Evolutionary conservation across 805 yeast genomes (phyloP).

Genomic region (Metschnikowia koreensis): DNA sequence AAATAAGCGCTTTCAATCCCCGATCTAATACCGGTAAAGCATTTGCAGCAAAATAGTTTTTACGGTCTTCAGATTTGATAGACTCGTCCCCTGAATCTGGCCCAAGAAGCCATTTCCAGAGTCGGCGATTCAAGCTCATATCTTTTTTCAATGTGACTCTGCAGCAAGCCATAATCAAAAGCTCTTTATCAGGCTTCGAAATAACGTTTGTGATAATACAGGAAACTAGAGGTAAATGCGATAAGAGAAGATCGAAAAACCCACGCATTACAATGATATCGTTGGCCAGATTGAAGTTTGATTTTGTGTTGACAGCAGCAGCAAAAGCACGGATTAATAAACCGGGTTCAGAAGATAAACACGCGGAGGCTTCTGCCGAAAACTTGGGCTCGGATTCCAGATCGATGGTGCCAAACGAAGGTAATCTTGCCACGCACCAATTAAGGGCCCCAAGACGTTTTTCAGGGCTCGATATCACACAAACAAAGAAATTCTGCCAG

Average conservation of each 20-base stretch:
- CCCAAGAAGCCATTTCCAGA: constrained; percentile 92
- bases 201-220: constrained; percentile 50
- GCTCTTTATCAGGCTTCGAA: constrained; percentile 51
- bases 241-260: constrained; percentile 73
- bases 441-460: constrained; percentile 79
- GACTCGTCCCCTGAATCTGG: constrained; percentile 46
- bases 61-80: constrained; percentile 20
- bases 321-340: constrained; percentile 72
- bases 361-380: constrained; percentile 42
- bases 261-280: constrained; percentile 81
- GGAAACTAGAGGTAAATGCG: constrained; percentile 65
- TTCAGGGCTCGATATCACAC: constrained; percentile 76
- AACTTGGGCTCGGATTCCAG: constrained; percentile 11
- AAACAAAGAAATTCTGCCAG: constrained; percentile 80
- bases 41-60: constrained; percentile 52
- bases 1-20: constrained; percentile 53
- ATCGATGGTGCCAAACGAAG: constrained; percentile 49
- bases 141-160: constrained; percentile 74
- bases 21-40: constrained; percentile 51
- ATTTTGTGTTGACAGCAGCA: constrained; percentile 51
- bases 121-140: constrained; percentile 90
- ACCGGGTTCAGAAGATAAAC: constrained; percentile 78
- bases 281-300: constrained; percentile 34
- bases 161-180: constrained; percentile 61
- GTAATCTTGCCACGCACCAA: constrained; percentile 68